Evolutionary conservation across 257 asterid species (phyloP).

Genomic region (Hygrophila difformis): DNA sequence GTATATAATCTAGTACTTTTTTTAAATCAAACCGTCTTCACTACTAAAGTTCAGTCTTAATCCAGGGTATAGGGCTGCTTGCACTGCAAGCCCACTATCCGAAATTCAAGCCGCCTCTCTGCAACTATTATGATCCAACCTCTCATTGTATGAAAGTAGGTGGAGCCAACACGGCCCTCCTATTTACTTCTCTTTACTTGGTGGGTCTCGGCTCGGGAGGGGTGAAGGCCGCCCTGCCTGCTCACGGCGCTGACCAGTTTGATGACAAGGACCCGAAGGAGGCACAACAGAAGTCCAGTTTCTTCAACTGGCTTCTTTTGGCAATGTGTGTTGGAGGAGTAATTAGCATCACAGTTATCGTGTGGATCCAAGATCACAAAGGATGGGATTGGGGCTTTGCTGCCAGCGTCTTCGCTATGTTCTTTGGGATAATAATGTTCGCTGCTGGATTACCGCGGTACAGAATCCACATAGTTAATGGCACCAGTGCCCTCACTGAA

Average conservation of each 20-base stretch:
- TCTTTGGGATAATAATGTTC: conserved; percentile 30
- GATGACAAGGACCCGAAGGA: conserved; percentile 56
- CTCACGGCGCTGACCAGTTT: conserved; percentile 79
- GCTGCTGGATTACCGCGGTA: conserved; percentile 43
- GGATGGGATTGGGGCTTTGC: conserved; percentile 69
- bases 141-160: conserved; percentile 28
- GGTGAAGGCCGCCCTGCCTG: conserved; percentile 54
- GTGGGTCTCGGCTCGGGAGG: conserved; percentile 55
- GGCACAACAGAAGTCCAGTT: conserved; percentile 41
- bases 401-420: conserved; percentile 42
- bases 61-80: conserved; percentile 53
- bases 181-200: conserved; percentile 44
- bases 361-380: conserved; percentile 66
- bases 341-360: conserved; percentile 42
- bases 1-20: too few species aligned
- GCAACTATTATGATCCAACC: conserved; percentile 39
- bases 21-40: too few species aligned
- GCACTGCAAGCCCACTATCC: conserved; percentile 55
- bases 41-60: not conserved
- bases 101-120: conserved; percentile 41
- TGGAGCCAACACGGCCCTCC: conserved; percentile 39
- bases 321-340: conserved; percentile 50
- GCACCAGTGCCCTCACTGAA: conserved; percentile 53
- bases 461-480: conserved; percentile 46
- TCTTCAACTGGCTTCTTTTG: conserved; percentile 61